These are phyloP conservation scores for Marasmius tenuissimus DNA, from an alignment of 1,284 basidiomycete species.

Conservation along the genomic window DNA sequence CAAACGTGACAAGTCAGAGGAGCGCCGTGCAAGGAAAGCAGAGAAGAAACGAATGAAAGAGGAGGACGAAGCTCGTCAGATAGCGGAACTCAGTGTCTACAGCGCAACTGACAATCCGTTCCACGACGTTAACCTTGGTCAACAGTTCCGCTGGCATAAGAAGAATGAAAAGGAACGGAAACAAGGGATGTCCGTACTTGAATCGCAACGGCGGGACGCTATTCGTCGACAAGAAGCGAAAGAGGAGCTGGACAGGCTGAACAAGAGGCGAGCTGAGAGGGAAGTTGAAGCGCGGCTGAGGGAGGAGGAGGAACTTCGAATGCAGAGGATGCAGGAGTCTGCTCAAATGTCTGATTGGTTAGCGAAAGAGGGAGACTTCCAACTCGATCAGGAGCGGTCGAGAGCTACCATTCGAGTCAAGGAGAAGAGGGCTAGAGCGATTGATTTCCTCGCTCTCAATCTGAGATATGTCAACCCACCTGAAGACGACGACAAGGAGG, in stretches of 20 bases:
- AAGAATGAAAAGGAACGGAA: constrained; percentile 96
- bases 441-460: constrained; percentile 93
- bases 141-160: constrained; percentile 98
- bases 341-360: constrained; percentile 98
- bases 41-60: constrained; percentile 81
- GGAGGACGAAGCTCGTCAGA: constrained; percentile 83
- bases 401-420: constrained; percentile 93
- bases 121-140: constrained; percentile 92
- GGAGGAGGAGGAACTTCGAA: constrained; percentile 90
- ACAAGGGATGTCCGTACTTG: constrained; percentile 77
- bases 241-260: constrained; percentile 92
- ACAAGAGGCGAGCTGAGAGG: constrained; percentile 86
- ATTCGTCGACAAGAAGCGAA: constrained; percentile 86
- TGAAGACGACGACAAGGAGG: constrained; percentile 71
- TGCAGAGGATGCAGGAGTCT: constrained; percentile 89
- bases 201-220: constrained; percentile 81
- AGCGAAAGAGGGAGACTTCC: constrained; percentile 95
- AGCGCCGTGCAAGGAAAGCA: constrained; percentile 75
- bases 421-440: constrained; percentile 94
- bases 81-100: constrained; percentile 90
- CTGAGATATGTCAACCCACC: constrained; percentile 82
- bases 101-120: constrained; percentile 96
- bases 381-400: constrained; percentile 90
- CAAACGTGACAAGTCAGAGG: constrained; percentile 79
- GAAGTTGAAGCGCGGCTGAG: constrained; percentile 86